Evolutionary conservation across 2,329 filamentous ascomycete genomes (phyloP).

Genomic region (Nothomitra cinnamomea): DNA sequence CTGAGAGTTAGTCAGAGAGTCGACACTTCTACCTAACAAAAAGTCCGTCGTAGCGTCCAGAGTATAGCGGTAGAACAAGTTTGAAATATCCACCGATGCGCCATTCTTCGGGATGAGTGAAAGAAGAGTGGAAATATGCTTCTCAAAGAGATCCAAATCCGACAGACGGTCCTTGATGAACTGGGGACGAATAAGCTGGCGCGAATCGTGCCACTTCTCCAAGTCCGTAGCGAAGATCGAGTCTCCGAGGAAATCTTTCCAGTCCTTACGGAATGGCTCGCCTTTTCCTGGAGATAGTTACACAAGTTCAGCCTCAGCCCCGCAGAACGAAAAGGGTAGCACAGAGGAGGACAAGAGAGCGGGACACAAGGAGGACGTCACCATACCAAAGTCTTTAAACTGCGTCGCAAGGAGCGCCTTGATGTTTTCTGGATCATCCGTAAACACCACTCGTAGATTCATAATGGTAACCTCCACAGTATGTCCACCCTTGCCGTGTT

Average conservation of each 20-base stretch:
- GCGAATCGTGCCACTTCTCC: constrained; percentile 57
- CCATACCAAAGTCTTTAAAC: constrained; percentile 53
- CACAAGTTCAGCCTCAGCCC: background rate
- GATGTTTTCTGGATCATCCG: constrained; percentile 74
- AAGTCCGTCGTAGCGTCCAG: constrained; percentile 80
- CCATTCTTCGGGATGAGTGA: constrained; percentile 30
- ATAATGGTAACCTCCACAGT: constrained; percentile 44
- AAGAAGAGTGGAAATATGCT: constrained; percentile 45
- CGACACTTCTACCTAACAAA: constrained; percentile 60
- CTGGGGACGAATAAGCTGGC: constrained; percentile 71
- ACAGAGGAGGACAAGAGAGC: background rate
- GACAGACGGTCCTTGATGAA: constrained; percentile 74
- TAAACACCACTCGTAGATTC: constrained; percentile 48
- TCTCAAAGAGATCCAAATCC: constrained; percentile 67
- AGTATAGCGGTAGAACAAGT: constrained; percentile 71
- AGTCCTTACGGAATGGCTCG: constrained; percentile 53
- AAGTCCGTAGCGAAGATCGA: constrained; percentile 71
- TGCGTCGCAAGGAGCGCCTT: constrained; percentile 81
- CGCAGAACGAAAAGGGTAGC: background rate
- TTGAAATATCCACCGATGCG: constrained; percentile 47
- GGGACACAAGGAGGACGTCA: background rate
- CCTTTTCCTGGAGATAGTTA: constrained; percentile 40
- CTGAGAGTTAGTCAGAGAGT: constrained; percentile 12
- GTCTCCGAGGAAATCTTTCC: constrained; percentile 58
- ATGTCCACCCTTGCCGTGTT: too few relatives aligned